These are phyloP conservation scores for Lecanicillium sp. DNA, from an alignment of 2,329 filamentous ascomycete genomes.

Conservation along the genomic window DNA sequence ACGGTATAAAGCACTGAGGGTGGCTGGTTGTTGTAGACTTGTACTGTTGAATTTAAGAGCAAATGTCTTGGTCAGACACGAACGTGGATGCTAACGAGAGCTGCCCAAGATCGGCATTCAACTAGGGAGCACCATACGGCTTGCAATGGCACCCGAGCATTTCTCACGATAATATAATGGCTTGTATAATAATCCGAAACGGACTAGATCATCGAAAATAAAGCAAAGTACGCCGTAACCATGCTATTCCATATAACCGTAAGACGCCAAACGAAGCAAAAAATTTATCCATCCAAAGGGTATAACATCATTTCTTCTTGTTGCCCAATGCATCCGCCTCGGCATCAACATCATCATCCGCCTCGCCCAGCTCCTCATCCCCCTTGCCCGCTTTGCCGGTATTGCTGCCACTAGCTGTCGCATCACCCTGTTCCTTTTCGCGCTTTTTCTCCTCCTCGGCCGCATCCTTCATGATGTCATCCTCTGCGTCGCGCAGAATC, in stretches of 20 bases:
- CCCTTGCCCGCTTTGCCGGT: constrained; percentile 19
- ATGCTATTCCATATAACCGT: not conserved
- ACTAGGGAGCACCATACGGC: too few relatives aligned
- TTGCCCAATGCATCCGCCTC: constrained; percentile 29
- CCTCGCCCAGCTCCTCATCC: constrained; percentile 45
- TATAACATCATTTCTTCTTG: constrained; percentile 24
- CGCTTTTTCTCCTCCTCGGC: constrained; percentile 33
- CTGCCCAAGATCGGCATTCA: too few relatives aligned
- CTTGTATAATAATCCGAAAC: too few relatives aligned
- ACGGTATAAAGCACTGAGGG: too few relatives aligned
- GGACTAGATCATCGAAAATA: too few relatives aligned
- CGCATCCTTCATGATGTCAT: constrained; percentile 47
- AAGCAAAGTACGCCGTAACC: not conserved
- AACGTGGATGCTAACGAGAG: too few relatives aligned
- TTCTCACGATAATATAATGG: too few relatives aligned
- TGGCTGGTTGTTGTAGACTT: too few relatives aligned
- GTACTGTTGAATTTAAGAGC: too few relatives aligned
- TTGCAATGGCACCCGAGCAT: too few relatives aligned
- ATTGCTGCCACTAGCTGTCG: constrained; percentile 7
- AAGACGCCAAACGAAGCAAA: too few relatives aligned
- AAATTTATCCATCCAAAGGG: not conserved
- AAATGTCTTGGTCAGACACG: too few relatives aligned
- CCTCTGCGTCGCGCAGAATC: constrained; percentile 60
- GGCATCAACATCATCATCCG: constrained; percentile 39
- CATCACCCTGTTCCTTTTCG: constrained; percentile 22